Evolutionary conservation across 331 rosid genomes (phyloP).

Genomic region (Telfairia occidentalis): DNA sequence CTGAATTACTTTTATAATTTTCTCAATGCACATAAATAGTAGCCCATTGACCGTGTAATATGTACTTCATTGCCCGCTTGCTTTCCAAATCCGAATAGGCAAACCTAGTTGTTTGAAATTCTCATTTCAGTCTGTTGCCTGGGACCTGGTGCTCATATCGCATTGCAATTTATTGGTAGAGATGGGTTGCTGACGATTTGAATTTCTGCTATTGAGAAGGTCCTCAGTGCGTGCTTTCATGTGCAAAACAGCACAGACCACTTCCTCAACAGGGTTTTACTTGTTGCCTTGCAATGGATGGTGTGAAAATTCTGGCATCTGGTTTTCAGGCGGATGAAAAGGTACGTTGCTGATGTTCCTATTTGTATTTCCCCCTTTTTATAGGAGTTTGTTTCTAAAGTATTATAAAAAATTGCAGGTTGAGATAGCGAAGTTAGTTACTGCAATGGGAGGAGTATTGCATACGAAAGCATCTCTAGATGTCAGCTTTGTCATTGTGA

Average conservation of each 20-base stretch:
- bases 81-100: not conserved
- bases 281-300: slow-evolving; percentile 93
- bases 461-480: slow-evolving; percentile 48
- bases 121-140: not conserved
- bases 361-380: slow-evolving; percentile 8
- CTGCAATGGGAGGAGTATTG: slow-evolving; percentile 83
- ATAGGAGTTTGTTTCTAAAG: slow-evolving; percentile 2
- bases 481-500: slow-evolving; percentile 71
- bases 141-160: not conserved
- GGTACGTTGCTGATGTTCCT: slow-evolving; percentile 30
- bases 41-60: not conserved
- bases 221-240: slow-evolving; percentile 75
- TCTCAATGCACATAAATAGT: not conserved
- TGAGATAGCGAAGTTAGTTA: slow-evolving; percentile 58
- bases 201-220: slow-evolving; percentile 40
- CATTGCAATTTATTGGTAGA: not conserved
- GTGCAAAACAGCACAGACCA: slow-evolving; percentile 51
- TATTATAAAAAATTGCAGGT: slow-evolving; percentile 29
- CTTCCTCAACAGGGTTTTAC: slow-evolving; percentile 69
- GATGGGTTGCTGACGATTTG: slow-evolving; percentile 12
- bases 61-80: not conserved
- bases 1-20: not conserved
- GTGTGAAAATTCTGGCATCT: slow-evolving; percentile 80
- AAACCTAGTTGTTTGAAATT: slow-evolving; percentile 3
- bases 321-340: slow-evolving; percentile 74